Evolutionary conservation across 805 yeast species (phyloP), one percentile per base, ranked within the genome.

Genomic region (Myxozyma monticola): DNA sequence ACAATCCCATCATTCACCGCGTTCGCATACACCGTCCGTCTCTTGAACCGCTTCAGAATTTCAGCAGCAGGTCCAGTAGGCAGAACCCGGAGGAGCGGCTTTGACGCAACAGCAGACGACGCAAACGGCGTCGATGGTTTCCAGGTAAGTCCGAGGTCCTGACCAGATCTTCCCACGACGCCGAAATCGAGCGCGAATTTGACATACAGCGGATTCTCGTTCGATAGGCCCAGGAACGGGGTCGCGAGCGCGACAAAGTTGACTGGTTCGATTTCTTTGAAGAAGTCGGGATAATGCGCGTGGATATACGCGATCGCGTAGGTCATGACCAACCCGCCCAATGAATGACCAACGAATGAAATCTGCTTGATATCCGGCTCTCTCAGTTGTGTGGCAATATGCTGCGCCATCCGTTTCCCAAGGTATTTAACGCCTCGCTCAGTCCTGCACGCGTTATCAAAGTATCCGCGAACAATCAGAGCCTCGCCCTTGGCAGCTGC

Each of bases 1-100:
- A 93, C 99, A 45, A 93, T 89, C 1, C 99, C 99, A 69, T 93
- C 99, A 67, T 93, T 84, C 17, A 87, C 74, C 0, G 86, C 83
- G 68, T 93, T 93, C 0, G 98, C 96, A 67, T 93, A 93, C 0
- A 85, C 71, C 0, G 96, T 88, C 55, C 97, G 74, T 52, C 84
- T 71, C 36, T 74, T 65, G 68, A 93, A 91, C 49, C 69, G 68
- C 49, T 78, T 77, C 51, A 91, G 74, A 0, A 85, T 73, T 30
- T 68, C 69, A 54, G 84, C 82, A 0, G 91, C 84, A 1, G 90
- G 86, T 4, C 85, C 83, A 1, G 84, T 74, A 0, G 97, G 95
- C 3, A 91, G 71, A 22, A 87, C 69, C 54, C 87, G 80, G 35
- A 93, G 69, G 12, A 93, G 67, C 0, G 97, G 96, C 58, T 76